Evolutionary conservation across 768 basidiomycete species (phyloP).

Genomic region (Sporobolomyces phaffii): DNA sequence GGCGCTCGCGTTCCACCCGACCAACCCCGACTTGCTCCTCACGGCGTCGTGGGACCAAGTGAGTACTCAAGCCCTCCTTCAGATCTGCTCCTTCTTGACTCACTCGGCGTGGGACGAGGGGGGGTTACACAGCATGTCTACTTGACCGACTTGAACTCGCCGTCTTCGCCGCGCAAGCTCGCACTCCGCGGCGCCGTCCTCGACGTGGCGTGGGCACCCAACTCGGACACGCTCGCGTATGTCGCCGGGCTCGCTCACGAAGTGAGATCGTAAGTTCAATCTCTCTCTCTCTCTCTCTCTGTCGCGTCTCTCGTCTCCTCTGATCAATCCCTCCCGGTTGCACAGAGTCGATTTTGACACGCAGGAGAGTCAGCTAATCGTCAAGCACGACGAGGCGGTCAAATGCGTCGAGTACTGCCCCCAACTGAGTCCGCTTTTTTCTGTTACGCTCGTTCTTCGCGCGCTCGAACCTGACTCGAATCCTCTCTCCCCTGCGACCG

Average conservation of each 20-base stretch:
- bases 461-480: too few relatives aligned
- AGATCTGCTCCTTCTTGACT: too few relatives aligned
- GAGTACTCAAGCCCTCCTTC: slow-evolving; percentile 36
- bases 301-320: background rate
- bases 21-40: slow-evolving; percentile 68
- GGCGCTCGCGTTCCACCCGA: slow-evolving; percentile 68
- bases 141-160: slow-evolving; percentile 57
- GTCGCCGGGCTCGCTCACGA: slow-evolving; percentile 82
- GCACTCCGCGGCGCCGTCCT: slow-evolving; percentile 84
- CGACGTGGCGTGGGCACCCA: slow-evolving; percentile 57
- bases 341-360: slow-evolving; percentile 68
- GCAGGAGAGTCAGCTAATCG: slow-evolving; percentile 67
- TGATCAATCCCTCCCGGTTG: too few relatives aligned
- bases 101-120: too few relatives aligned
- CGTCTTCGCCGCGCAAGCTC: slow-evolving; percentile 64
- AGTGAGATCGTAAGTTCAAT: slow-evolving; percentile 68
- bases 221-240: slow-evolving; percentile 57
- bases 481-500: too few relatives aligned
- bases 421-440: slow-evolving; percentile 67
- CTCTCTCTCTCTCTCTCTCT: background rate
- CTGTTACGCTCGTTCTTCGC: too few relatives aligned
- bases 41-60: slow-evolving; percentile 88
- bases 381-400: slow-evolving; percentile 73
- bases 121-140: slow-evolving; percentile 56
- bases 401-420: slow-evolving; percentile 67